Percentiles rank a stretch among this genome's conserved stretches.
Evolutionary conservation across 2,329 filamentous ascomycete genomes (phyloP).

Genomic region (Polychaeton citri): DNA sequence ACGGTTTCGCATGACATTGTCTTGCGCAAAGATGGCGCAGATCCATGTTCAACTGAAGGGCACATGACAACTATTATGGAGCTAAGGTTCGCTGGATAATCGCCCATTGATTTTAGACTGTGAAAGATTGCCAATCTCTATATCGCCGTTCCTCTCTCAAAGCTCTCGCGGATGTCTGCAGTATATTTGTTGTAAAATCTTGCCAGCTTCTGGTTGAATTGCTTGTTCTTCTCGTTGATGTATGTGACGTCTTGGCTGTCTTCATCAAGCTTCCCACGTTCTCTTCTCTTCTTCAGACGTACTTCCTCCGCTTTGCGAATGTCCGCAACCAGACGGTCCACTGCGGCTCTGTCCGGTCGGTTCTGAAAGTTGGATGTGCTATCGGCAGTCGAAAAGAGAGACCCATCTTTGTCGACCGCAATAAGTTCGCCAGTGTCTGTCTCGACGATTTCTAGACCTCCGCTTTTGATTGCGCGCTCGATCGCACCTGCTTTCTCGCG

Average conservation of each 20-base stretch:
- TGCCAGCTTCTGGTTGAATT: slow-evolving; percentile 95
- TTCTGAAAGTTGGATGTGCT: slow-evolving; percentile 71
- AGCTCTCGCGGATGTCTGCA: slow-evolving; percentile 89
- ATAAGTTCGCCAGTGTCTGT: slow-evolving; percentile 91
- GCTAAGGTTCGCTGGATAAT: too few relatives aligned
- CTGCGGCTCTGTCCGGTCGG: slow-evolving; percentile 71
- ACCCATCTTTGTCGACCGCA: slow-evolving; percentile 80
- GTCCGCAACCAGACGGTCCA: slow-evolving; percentile 79
- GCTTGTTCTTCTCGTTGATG: slow-evolving; percentile 99
- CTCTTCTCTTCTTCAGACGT: slow-evolving; percentile 71
- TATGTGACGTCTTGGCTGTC: slow-evolving; percentile 90
- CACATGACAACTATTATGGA: too few relatives aligned
- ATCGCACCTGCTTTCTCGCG: slow-evolving; percentile 74
- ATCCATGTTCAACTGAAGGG: too few relatives aligned
- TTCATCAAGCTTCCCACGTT: slow-evolving; percentile 62
- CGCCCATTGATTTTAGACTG: too few relatives aligned
- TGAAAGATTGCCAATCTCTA: too few relatives aligned
- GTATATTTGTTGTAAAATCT: slow-evolving; percentile 99
- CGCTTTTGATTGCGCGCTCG: slow-evolving; percentile 69
- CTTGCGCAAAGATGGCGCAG: too few relatives aligned
- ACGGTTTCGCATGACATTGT: too few relatives aligned
- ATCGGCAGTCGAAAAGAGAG: slow-evolving; percentile 81
- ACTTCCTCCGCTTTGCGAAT: slow-evolving; percentile 79
- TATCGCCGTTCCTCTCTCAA: slow-evolving; percentile 94
- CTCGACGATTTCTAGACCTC: slow-evolving; percentile 85